A percentile compares a stretch with the other conserved stretches of the same genome.
Evolutionary conservation across 768 basidiomycete species (phyloP).

Genomic region (Amanita rimosa): DNA sequence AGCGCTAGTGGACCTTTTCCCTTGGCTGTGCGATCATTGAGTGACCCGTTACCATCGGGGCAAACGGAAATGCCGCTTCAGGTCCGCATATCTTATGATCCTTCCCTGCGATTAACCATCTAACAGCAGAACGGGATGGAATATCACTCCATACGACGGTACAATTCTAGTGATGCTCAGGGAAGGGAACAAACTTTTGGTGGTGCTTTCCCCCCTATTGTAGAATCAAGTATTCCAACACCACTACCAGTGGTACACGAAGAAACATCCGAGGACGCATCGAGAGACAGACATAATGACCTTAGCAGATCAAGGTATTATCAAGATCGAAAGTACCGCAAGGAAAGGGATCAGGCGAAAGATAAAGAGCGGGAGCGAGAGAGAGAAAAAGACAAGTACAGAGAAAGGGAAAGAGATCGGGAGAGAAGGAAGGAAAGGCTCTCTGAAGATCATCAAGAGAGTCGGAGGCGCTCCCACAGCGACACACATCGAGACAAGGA

Average conservation of each 20-base stretch:
- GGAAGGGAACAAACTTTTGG: background rate
- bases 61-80: background rate
- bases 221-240: background rate
- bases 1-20: background rate
- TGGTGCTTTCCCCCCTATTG: background rate
- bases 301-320: background rate
- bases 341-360: background rate
- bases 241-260: background rate
- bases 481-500: background rate
- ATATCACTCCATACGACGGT: background rate
- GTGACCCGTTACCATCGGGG: background rate
- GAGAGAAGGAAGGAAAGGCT: background rate
- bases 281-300: background rate
- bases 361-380: background rate
- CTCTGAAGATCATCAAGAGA: background rate
- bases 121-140: background rate
- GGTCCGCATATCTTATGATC: background rate
- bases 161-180: background rate
- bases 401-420: background rate
- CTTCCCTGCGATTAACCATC: background rate
- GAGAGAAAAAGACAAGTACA: background rate
- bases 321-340: background rate
- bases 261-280: background rate
- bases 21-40: conserved; percentile 1
- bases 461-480: background rate